phyloP scores from a whole-genome alignment of 2,329 filamentous ascomycete species.

The Clarireedia monteithiana region DNA sequence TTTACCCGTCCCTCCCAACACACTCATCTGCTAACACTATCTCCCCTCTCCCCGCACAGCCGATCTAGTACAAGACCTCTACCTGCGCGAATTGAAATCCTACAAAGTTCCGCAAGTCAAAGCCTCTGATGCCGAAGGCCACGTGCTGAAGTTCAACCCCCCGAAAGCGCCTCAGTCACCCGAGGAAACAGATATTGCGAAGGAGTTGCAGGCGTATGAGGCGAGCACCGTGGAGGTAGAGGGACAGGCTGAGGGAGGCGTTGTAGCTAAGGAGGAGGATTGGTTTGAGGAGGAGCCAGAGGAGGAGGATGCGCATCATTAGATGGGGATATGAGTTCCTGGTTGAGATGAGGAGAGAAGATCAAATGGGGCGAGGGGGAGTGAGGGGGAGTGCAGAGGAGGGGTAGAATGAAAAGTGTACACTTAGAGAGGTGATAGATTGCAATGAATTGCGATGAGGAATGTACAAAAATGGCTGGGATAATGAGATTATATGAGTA shows the following conservation, averaged over 20 bases:
- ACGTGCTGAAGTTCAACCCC: conserved; percentile 78
- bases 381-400: neutral
- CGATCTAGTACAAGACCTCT: conserved; percentile 96
- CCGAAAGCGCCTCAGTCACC: conserved; percentile 81
- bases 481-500: too few relatives aligned
- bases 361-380: neutral
- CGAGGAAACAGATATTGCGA: conserved; percentile 89
- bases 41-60: conserved; percentile 43
- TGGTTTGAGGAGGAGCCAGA: conserved; percentile 76
- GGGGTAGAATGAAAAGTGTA: conserved; percentile 7
- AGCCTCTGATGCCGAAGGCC: conserved; percentile 77
- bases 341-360: neutral
- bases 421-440: conserved; percentile 8
- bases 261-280: conserved; percentile 49
- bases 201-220: conserved; percentile 91
- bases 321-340: conserved; percentile 10
- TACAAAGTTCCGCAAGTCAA: conserved; percentile 86
- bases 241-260: conserved; percentile 62
- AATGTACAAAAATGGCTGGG: too few relatives aligned
- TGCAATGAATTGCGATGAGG: neutral
- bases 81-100: conserved; percentile 89
- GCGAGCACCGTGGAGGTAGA: conserved; percentile 89
- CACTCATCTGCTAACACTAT: neutral
- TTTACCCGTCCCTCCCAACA: neutral
- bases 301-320: conserved; percentile 38